Evolutionary conservation across 2,329 filamentous ascomycete species (phyloP).

Genomic region (Monilinia aucupariae): DNA sequence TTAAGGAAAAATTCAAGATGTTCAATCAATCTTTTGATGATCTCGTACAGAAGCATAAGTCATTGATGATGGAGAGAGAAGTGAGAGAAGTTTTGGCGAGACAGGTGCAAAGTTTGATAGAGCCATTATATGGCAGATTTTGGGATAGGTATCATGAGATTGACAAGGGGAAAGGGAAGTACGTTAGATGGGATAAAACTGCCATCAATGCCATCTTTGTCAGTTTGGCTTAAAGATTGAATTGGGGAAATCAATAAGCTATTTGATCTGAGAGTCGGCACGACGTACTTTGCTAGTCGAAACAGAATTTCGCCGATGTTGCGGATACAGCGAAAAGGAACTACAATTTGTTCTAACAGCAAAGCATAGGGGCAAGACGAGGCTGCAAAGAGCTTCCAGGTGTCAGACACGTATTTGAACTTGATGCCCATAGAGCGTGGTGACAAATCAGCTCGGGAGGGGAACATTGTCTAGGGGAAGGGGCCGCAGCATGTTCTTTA

Average conservation of each 20-base stretch:
- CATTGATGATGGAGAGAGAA: conserved; percentile 83
- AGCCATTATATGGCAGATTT: conserved; percentile 90
- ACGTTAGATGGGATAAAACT: conserved; percentile 93
- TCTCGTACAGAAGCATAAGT: conserved; percentile 74
- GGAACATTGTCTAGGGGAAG: not conserved
- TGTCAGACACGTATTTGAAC: not conserved
- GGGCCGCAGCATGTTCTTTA: not conserved
- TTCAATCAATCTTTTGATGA: conserved; percentile 93
- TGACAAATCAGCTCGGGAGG: not conserved
- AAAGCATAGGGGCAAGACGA: not conserved
- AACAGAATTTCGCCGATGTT: not conserved
- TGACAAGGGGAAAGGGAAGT: conserved; percentile 96
- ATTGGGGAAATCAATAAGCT: not conserved
- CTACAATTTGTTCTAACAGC: not conserved
- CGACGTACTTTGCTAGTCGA: not conserved
- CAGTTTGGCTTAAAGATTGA: not conserved
- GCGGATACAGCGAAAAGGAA: not conserved
- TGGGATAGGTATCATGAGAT: conserved; percentile 97
- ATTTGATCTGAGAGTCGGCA: not conserved
- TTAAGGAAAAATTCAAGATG: conserved; percentile 90
- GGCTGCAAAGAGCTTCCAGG: not conserved
- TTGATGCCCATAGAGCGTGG: not conserved
- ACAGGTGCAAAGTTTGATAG: conserved; percentile 85
- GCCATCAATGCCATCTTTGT: conserved; percentile 61
- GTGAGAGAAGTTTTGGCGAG: conserved; percentile 73